Conservation (phyloP, 305 asterid species). For the Fraxinus velutina region DNA sequence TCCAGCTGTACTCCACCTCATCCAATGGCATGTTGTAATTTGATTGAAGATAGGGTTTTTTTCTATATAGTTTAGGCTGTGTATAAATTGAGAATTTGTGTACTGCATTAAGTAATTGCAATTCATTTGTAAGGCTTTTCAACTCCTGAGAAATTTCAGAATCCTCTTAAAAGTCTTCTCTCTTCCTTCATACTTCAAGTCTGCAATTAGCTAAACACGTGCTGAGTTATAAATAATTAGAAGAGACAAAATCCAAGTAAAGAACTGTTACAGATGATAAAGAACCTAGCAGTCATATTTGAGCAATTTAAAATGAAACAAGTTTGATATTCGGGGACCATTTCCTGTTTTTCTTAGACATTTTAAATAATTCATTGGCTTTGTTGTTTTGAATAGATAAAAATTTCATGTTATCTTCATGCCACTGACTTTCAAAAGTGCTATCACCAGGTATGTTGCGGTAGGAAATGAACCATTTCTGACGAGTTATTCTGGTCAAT, state of each 20-base stretch:
- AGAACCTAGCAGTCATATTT: neutral
- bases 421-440: conserved; percentile 15
- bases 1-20: neutral
- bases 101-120: neutral
- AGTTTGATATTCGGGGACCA: neutral
- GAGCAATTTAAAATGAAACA: neutral
- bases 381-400: neutral
- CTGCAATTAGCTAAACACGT: neutral
- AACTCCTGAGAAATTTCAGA: neutral
- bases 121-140: neutral
- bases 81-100: neutral
- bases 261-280: neutral
- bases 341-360: neutral
- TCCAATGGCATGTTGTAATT: neutral
- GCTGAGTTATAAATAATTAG: neutral
- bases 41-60: neutral
- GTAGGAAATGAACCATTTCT: conserved; percentile 94
- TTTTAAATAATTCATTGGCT: neutral
- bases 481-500: conserved; percentile 68
- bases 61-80: neutral
- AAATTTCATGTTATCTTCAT: neutral
- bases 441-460: conserved; percentile 64
- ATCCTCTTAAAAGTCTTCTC: neutral
- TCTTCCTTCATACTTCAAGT: neutral
- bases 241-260: neutral